phyloP scores from a whole-genome alignment of 352 stramenopile species.

The Thalassiosira ordinaria region DNA sequence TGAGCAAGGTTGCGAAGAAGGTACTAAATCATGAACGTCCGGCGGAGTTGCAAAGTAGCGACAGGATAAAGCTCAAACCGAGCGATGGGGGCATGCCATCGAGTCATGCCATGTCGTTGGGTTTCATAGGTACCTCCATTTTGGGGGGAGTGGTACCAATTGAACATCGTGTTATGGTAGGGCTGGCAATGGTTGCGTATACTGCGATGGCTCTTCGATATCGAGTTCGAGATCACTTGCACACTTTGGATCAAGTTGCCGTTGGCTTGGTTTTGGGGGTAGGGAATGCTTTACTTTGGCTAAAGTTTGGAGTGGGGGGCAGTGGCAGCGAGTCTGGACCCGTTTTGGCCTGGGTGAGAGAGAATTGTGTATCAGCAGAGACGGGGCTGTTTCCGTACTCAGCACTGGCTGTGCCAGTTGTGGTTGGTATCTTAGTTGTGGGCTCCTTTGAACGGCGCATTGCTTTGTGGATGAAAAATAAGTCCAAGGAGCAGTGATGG shows the following conservation, averaged over 20 bases:
- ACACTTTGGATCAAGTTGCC: conserved; percentile 74
- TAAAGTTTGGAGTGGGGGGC: conserved; percentile 54
- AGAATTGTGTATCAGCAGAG: conserved; percentile 61
- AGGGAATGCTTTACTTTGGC: conserved; percentile 70
- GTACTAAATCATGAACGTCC: conserved; percentile 75
- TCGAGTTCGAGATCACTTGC: conserved; percentile 67
- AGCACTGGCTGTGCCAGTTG: conserved; percentile 61
- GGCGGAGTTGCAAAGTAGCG: conserved; percentile 22
- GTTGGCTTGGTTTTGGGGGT: conserved; percentile 72
- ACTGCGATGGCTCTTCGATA: conserved; percentile 69
- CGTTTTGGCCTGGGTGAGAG: conserved; percentile 44
- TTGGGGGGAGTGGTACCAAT: conserved; percentile 13
- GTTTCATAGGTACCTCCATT: conserved; percentile 79
- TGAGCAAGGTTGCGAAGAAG: conserved; percentile 76
- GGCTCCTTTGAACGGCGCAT: conserved; percentile 78
- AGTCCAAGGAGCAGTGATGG: conserved; percentile 24
- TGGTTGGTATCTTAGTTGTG: conserved; percentile 72
- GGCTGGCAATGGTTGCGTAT: conserved; percentile 45
- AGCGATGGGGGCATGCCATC: conserved; percentile 81
- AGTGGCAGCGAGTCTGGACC: conserved; percentile 20
- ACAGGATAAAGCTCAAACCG: conserved; percentile 62
- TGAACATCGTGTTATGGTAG: conserved; percentile 16
- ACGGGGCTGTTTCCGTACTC: conserved; percentile 65
- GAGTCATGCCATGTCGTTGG: conserved; percentile 82
- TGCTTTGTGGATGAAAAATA: conserved; percentile 43